These are phyloP conservation scores for Ogataea pini DNA, from an alignment of 805 yeast species.

Conservation along the genomic window DNA sequence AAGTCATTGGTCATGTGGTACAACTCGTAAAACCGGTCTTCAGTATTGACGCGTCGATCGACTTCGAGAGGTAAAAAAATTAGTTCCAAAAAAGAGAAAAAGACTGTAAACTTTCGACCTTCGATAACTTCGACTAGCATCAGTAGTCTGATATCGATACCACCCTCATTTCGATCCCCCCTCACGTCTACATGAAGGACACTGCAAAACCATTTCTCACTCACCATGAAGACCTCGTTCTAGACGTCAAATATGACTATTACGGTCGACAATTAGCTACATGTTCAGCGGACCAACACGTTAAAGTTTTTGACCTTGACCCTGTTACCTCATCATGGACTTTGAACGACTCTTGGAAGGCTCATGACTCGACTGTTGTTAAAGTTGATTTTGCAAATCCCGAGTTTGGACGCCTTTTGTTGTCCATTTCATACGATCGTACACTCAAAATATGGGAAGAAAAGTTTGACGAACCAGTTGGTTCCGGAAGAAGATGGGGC, in stretches of 20 bases:
- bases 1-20: too few relatives aligned
- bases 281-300: slow-evolving; percentile 91
- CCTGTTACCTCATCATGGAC: slow-evolving; percentile 73
- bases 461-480: slow-evolving; percentile 69
- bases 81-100: too few relatives aligned
- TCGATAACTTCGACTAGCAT: too few relatives aligned
- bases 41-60: slow-evolving; percentile 2
- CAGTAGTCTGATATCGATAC: too few relatives aligned
- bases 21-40: too few relatives aligned
- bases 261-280: slow-evolving; percentile 93
- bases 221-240: slow-evolving; percentile 90
- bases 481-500: slow-evolving; percentile 84
- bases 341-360: slow-evolving; percentile 87
- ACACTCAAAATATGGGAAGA: slow-evolving; percentile 92
- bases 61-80: background rate
- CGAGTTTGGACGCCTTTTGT: slow-evolving; percentile 83
- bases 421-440: slow-evolving; percentile 87
- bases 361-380: slow-evolving; percentile 87
- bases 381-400: slow-evolving; percentile 93
- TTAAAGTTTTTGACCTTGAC: slow-evolving; percentile 82
- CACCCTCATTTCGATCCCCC: too few relatives aligned
- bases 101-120: too few relatives aligned
- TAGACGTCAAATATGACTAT: slow-evolving; percentile 88
- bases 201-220: slow-evolving; percentile 73
- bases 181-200: slow-evolving; percentile 37